Evolutionary conservation across 805 yeast species (phyloP), one percentile per base, ranked within the genome.

Genomic region (Yarrowia sp.): DNA sequence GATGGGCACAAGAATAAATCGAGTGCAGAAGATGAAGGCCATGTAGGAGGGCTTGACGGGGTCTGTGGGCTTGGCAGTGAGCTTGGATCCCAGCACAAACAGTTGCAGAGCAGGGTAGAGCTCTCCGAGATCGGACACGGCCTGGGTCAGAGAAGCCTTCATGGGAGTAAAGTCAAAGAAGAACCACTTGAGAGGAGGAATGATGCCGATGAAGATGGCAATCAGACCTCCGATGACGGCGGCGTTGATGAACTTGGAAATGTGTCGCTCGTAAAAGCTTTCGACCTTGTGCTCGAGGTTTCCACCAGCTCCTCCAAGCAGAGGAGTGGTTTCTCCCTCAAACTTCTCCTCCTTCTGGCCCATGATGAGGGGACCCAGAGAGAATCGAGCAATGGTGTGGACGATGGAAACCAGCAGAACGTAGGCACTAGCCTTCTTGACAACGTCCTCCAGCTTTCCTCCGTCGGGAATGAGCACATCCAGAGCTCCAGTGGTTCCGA

Each of bases 71-170:
- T 66, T 59, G 11, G 65, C 64, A 4, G 62, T 64, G 21, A 68
- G 67, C 44, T 68, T 66, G 32, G 67, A 48, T 5, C 70, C 70
- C 11, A 68, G 63, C 8, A 65, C 69, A 56, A 68, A 68, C 19
- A 68, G 54, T 58, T 68, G 70, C n/a, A 68, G 59, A 6, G 69
- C 69, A n/a, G 70, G 69, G 35, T 68, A 68, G 17, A 68, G 58
- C 21, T 67, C 70, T 24, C 70, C 70, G 19, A 68, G 54, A 26
- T 68, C 66, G 12, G 48, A 19, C 21, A 68, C 33, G 35, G 70
- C 67, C 35, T 62, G 62, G 8, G 70, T 68, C 17, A 68, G 43
- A n/a, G 70, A 64, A 12, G 65, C 44, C 17, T 30, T 32, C 24
- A 68, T 62, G 33, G 65, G 59, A 11, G 48, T 62, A 41, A 40